phyloP scores from a whole-genome alignment of 169 alveolate species.

The Plasmodium fragile region DNA sequence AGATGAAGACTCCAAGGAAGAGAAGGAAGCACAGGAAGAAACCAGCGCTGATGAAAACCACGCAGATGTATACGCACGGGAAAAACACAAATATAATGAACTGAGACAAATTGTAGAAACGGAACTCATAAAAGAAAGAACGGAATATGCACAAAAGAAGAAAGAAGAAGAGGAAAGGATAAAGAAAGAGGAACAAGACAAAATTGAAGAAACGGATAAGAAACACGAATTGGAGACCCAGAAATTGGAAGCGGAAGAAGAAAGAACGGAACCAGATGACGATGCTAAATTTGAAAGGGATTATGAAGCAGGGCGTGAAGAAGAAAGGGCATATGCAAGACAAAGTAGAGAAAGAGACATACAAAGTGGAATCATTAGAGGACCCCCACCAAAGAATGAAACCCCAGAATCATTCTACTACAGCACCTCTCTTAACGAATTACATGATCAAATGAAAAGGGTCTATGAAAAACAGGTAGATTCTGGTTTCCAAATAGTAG shows the following conservation, averaged over 20 bases:
- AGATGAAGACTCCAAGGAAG: background rate
- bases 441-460: background rate
- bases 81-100: constrained; percentile 3
- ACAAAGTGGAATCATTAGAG: background rate
- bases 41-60: background rate
- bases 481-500: background rate
- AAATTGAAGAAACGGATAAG: background rate
- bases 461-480: background rate
- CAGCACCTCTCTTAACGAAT: background rate
- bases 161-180: background rate
- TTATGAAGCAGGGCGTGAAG: background rate
- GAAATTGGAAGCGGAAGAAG: constrained; percentile 40
- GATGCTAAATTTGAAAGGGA: constrained; percentile 23
- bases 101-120: background rate
- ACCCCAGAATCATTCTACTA: constrained; percentile 34
- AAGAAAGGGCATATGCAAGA: background rate
- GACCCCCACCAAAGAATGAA: background rate
- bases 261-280: constrained; percentile 5
- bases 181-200: constrained; percentile 37
- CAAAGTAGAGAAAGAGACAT: background rate
- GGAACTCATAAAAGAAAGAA: constrained; percentile 19
- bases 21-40: background rate
- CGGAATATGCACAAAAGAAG: background rate
- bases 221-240: constrained; percentile 43
- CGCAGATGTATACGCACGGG: constrained; percentile 9